These are phyloP conservation scores for Ehretia macrophylla DNA, from an alignment of 257 asterid species.

Conservation along the genomic window DNA sequence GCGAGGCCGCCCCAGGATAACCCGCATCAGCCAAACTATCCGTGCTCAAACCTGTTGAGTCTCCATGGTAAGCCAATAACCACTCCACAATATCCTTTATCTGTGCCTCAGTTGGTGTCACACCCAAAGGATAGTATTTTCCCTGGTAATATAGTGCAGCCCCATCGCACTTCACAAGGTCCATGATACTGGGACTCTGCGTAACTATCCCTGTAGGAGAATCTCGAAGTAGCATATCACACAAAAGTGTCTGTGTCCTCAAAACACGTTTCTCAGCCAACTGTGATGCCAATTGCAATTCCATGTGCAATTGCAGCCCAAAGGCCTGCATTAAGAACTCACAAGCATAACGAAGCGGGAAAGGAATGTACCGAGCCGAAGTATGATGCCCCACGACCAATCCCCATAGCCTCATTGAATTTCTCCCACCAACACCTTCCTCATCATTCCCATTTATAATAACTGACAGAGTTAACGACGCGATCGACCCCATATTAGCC, in stretches of 20 bases:
- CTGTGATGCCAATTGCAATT: constrained; percentile 67
- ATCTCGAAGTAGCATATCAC: constrained; percentile 84
- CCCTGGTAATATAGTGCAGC: constrained; percentile 77
- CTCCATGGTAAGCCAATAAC: constrained; percentile 59
- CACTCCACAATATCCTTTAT: constrained; percentile 67
- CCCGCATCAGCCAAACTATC: constrained; percentile 87
- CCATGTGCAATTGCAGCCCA: constrained; percentile 84
- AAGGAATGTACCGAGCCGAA: constrained; percentile 55
- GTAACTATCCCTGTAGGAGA: constrained; percentile 69
- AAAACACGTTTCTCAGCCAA: constrained; percentile 66
- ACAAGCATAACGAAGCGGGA: constrained; percentile 86
- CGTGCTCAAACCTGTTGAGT: constrained; percentile 83
- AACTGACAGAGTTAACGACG: constrained; percentile 51
- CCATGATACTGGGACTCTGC: constrained; percentile 79
- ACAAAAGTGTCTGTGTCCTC: constrained; percentile 76
- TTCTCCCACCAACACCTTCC: constrained; percentile 44
- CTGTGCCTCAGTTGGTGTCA: constrained; percentile 69
- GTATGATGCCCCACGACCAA: constrained; percentile 89
- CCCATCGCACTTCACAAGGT: constrained; percentile 80
- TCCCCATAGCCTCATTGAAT: constrained; percentile 84
- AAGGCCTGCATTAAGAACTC: constrained; percentile 91
- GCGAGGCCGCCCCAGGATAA: constrained; percentile 59
- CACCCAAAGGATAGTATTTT: constrained; percentile 55
- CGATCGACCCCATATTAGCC: constrained; percentile 68
- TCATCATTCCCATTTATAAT: constrained; percentile 58